These are phyloP conservation scores for Populus davidiana DNA, from an alignment of 345 rosid genomes.

Conservation along the genomic window DNA sequence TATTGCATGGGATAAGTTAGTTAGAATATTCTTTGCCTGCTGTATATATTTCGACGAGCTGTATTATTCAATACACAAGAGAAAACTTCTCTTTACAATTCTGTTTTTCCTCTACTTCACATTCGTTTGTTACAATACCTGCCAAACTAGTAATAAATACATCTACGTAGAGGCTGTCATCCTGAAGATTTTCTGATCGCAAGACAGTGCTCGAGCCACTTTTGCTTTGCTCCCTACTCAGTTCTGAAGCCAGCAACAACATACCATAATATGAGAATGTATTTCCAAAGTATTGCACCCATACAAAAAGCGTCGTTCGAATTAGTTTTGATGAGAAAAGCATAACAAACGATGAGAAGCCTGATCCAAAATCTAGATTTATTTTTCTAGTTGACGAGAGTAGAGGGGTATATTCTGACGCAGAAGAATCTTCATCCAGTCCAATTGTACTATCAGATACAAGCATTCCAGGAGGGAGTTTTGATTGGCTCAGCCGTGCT, in stretches of 20 bases:
- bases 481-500: constrained; percentile 9
- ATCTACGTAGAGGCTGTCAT: constrained; percentile 11
- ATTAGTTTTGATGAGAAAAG: constrained; percentile 26
- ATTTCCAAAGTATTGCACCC: not conserved
- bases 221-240: constrained; percentile 12
- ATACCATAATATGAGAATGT: constrained; percentile 21
- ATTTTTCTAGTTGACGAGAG: constrained; percentile 6
- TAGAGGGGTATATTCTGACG: constrained; percentile 11
- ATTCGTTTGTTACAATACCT: too few relatives aligned
- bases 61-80: too few relatives aligned
- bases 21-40: too few relatives aligned
- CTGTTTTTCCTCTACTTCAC: too few relatives aligned
- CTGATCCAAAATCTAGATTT: not conserved
- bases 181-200: not conserved
- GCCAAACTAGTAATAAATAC: constrained; percentile 27
- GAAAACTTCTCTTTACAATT: too few relatives aligned
- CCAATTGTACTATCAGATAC: not conserved
- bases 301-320: constrained; percentile 11
- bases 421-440: constrained; percentile 7
- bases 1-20: too few relatives aligned
- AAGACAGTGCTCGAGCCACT: constrained; percentile 2
- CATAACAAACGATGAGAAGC: constrained; percentile 10
- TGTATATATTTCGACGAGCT: too few relatives aligned
- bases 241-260: constrained; percentile 21
- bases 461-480: not conserved